Base-by-base conservation (phyloP, 106 monocot species). In the Agapanthus africanus region DNA sequence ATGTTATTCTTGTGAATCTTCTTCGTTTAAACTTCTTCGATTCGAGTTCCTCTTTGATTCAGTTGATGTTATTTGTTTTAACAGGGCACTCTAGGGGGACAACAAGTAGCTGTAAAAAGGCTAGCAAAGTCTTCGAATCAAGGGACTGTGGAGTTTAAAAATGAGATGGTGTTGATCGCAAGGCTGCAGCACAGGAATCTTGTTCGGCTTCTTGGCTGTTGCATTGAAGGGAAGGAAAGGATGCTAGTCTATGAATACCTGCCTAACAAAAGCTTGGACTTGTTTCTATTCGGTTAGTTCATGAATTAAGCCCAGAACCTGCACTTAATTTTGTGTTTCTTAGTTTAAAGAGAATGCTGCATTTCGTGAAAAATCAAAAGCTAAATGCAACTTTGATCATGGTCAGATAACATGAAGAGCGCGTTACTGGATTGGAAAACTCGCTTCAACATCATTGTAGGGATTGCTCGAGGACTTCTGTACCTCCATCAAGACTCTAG, bases 401-500 rank as follows among this genome's bases (percentile, higher is more conserved):
- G 31, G 34, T 56, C 11, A 70, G 70, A 56, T 54, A 30, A 37
- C 7, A n/a, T 15, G 16, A 57, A 38, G 16, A 4, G 31, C 6
- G 25, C 13, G 19, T 27, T 32, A 34, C 18, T 77, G 27, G 37
- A 68, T 11, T 78, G 78, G 78, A 5, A 19, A 60, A 71, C 40
- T 4, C 77, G 71, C 6, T 69, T 40, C 25, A 21, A 66, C 15
- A 77, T 71, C 5, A 71, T 77, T 25, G 5, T 57, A 1, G 77
- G 77, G 57, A 66, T 77, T 9, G 77, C 77, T 42, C 42, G 60
- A 37, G 78, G 78, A 10, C 44, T 78, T 59, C 67, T 72, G 6
- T 78, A 78, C 37, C 72, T 78, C 27, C 78, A 78, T 37, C 59
- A 78, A 37, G 67, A 73, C 13, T 78, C 78, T 10, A 78, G 78